Base-by-base conservation (phyloP, 2,329 filamentous ascomycete species). In the Stemphylium beticola region DNA sequence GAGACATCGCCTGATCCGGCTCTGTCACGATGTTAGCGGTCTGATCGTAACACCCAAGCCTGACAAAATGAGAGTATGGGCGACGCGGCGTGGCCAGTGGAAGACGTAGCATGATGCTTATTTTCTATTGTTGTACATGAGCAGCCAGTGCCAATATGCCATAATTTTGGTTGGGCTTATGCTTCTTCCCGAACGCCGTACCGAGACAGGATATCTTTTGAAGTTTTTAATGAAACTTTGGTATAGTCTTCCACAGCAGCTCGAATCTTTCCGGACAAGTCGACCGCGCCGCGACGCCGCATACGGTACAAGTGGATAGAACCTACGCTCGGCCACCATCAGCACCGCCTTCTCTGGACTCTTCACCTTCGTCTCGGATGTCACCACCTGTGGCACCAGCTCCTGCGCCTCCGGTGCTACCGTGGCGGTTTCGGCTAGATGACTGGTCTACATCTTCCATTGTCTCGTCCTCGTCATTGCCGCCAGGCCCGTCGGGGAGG, bases 241-340 rank as follows among this genome's bases (percentile, higher is more conserved):
- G 58, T 53, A 58, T 53, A 55, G 47, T 67, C 55, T 61, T 64
- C 58, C 47, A 64, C 45, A 55, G 60, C 57, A 50, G 58, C 53
- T 51, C 43, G 58, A 49, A 62, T 56, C 22, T 49, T 59, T 55
- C 48, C 64, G 49, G 67, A 60, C 37, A 67, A 61, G 55, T 70
- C 61, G 66, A 71, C 65, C 62, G 67, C 65, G 71, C 72, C 72
- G 69, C 69, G 71, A 72, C 72, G 69, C 61, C 61, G 58, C 58
- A 65, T 65, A 60, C 58, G 48, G 60, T 64, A 65, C 57, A 66
- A 67, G 65, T 55, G 56, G 53, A 69, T 55, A 54, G 78, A 78
- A 99, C 96, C 93, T 98, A 99, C 95, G 93, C 95, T 97, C 95
- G 87, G 80, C 91, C 96, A 72, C 96, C 95, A 79, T 98, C 95